Evolutionary conservation across 2,329 filamentous ascomycete genomes (phyloP).

Genomic region (Penicillium sclerotiorum): DNA sequence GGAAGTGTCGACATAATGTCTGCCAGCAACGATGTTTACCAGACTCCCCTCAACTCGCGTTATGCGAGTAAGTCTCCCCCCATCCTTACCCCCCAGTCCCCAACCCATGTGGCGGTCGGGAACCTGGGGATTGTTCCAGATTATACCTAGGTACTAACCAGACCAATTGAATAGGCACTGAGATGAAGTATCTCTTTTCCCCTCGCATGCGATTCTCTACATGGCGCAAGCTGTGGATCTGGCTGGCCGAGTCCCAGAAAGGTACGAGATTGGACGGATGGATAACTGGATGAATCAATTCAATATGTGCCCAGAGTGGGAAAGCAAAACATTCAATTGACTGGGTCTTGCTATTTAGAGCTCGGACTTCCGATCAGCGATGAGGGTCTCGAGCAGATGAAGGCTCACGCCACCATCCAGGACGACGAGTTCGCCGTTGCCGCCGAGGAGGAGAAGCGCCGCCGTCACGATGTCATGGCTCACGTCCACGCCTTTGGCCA

Average conservation of each 20-base stretch:
- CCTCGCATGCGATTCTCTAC: conserved; percentile 72
- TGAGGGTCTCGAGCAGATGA: conserved; percentile 77
- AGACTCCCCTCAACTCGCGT: conserved; percentile 70
- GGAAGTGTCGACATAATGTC: conserved; percentile 36
- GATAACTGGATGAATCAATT: conserved; percentile 3
- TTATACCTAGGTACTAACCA: conserved; percentile 22
- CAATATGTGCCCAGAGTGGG: neutral
- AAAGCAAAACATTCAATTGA: conserved; percentile 20
- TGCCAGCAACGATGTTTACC: conserved; percentile 57
- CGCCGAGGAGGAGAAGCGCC: conserved; percentile 72
- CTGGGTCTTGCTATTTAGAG: conserved; percentile 49
- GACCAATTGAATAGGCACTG: conserved; percentile 45
- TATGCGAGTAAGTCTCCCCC: conserved; percentile 62
- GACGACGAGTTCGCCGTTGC: conserved; percentile 77
- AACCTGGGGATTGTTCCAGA: conserved; percentile 9
- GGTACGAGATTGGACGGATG: conserved; percentile 28
- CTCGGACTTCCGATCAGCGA: conserved; percentile 73
- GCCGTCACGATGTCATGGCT: conserved; percentile 67
- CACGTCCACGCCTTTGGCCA: conserved; percentile 75
- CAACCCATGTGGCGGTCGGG: conserved; percentile 13
- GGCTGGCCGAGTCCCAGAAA: conserved; percentile 78
- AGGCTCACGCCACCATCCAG: conserved; percentile 70
- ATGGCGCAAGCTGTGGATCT: conserved; percentile 85
- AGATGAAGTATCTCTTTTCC: conserved; percentile 81
- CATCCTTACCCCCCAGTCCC: neutral